Conservation (phyloP, 1,284 basidiomycete species). For the Apiotrichum montevideense region DNA sequence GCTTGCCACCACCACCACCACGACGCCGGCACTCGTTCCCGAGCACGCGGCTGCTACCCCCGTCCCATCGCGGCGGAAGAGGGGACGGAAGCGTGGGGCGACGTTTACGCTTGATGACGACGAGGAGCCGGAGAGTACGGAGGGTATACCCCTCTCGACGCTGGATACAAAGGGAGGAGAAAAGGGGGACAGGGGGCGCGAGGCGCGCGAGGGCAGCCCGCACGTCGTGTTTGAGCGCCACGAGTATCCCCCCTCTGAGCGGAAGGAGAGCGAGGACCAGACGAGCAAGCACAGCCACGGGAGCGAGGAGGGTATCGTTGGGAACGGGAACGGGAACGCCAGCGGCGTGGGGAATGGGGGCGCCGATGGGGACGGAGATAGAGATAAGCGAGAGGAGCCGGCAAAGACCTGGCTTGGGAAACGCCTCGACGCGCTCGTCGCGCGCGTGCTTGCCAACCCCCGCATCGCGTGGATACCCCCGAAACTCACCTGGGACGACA, state of each 20-base stretch:
- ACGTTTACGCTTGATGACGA: not conserved
- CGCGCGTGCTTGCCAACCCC: not conserved
- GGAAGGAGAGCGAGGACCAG: not conserved
- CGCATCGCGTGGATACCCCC: constrained; percentile 34
- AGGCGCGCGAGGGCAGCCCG: not conserved
- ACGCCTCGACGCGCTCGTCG: not conserved
- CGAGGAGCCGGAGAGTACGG: not conserved
- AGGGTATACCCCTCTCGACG: too few species aligned
- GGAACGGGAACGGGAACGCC: not conserved
- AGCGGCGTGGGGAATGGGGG: not conserved
- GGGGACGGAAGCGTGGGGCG: not conserved
- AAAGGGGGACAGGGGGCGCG: too few species aligned
- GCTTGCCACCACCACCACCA: too few species aligned
- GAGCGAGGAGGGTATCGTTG: not conserved
- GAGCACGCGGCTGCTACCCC: too few species aligned
- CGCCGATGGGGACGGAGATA: not conserved
- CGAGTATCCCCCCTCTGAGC: not conserved
- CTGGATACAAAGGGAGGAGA: too few species aligned
- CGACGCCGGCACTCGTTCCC: too few species aligned
- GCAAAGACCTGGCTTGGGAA: not conserved
- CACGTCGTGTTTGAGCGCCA: not conserved
- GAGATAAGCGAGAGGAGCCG: not conserved
- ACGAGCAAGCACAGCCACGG: not conserved
- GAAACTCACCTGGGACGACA: constrained; percentile 26
- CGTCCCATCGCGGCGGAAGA: too few species aligned